Percentiles rank a stretch among this genome's conserved stretches.
These are phyloP conservation scores for Haemoproteus tartakovskyi DNA, from an alignment of 169 alveolate species.

Conservation along the genomic window DNA sequence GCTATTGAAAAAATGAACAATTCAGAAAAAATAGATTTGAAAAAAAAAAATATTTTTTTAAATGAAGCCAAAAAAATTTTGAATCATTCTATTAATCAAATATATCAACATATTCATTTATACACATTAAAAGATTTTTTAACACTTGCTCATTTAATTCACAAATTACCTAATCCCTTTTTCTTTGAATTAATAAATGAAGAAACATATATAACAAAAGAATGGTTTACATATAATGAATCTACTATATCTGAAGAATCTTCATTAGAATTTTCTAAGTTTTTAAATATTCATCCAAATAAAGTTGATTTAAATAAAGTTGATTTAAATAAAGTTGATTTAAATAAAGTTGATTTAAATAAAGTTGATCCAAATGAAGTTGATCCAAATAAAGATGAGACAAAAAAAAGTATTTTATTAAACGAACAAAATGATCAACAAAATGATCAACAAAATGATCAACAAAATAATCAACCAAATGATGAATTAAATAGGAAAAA, in stretches of 20 bases:
- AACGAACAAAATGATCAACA: background rate
- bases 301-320: no score
- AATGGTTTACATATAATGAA: no score
- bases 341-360: no score
- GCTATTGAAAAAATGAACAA: constrained; percentile 2
- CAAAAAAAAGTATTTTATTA: background rate
- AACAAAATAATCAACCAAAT: background rate
- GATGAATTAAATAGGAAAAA: background rate
- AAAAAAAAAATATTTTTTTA: constrained; percentile 23
- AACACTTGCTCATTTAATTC: constrained; percentile 2
- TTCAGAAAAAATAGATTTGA: constrained; percentile 1
- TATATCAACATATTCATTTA: constrained; percentile 9
- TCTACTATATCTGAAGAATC: no score
- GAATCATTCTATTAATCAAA: constrained; percentile 49
- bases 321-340: no score
- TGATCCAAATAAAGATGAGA: no score
- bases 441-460: no score
- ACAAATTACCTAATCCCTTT: constrained; percentile 21
- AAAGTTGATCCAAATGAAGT: no score
- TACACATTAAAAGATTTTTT: constrained; percentile 47
- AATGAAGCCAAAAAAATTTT: constrained; percentile 38
- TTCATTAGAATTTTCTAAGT: no score
- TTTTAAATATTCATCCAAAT: no score
- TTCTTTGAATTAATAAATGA: no score
- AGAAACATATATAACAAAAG: no score